Conservation (phyloP, 2,329 filamentous ascomycete genomes). For the Apiospora saccharicola region DNA sequence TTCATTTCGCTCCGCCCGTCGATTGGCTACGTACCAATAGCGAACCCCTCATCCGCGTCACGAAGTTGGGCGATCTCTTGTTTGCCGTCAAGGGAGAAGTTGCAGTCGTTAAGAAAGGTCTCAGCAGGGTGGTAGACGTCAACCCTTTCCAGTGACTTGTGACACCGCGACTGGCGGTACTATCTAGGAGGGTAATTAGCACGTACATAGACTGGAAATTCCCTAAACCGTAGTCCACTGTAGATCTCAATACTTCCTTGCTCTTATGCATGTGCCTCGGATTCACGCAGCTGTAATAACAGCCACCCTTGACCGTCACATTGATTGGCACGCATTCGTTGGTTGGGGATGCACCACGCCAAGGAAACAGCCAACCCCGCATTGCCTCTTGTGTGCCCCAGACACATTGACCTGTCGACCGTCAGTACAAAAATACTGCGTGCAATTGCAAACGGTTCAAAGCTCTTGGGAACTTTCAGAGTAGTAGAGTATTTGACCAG, state of each 20-base stretch:
- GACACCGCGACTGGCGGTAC: no score
- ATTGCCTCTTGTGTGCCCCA: not conserved
- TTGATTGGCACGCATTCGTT: not conserved
- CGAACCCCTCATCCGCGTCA: not conserved
- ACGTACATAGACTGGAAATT: no score
- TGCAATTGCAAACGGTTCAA: no score
- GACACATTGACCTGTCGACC: no score
- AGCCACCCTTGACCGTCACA: not conserved
- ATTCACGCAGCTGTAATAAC: no score
- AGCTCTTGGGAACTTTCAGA: no score
- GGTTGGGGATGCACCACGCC: not conserved
- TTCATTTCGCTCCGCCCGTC: slow-evolving; percentile 25
- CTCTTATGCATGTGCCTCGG: no score
- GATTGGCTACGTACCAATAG: slow-evolving; percentile 24
- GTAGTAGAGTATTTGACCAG: not conserved
- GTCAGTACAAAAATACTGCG: no score
- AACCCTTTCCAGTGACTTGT: not conserved
- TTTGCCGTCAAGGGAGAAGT: not conserved
- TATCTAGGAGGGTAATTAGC: no score
- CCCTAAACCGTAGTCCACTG: no score
- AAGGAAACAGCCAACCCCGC: not conserved
- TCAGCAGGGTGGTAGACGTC: not conserved
- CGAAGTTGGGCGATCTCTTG: not conserved
- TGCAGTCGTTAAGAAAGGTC: not conserved
- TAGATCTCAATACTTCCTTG: no score